phyloP scores from a whole-genome alignment of 331 rosid genomes.

The Rosa hybrid region DNA sequence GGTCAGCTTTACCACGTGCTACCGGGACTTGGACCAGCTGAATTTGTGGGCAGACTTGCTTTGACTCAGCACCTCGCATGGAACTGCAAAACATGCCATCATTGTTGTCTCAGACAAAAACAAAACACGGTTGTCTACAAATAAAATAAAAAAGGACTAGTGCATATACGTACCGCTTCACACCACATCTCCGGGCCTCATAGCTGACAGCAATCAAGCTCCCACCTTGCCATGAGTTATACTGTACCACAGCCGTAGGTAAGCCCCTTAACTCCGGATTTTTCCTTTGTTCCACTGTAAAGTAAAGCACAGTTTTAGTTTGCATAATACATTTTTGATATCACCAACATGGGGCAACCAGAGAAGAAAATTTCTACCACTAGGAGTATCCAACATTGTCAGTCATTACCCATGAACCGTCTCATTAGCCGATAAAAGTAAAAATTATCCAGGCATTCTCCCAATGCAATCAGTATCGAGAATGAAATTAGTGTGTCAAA shows the following conservation, averaged over 20 bases:
- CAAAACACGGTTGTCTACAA: background rate
- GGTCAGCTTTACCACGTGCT: constrained; percentile 94
- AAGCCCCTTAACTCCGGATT: constrained; percentile 74
- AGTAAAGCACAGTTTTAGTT: background rate
- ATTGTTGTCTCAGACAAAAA: constrained; percentile 1
- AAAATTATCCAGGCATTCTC: background rate
- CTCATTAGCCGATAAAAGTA: background rate
- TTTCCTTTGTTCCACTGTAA: constrained; percentile 85
- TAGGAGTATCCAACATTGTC: background rate
- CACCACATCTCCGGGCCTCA: constrained; percentile 86
- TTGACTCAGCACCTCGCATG: constrained; percentile 96
- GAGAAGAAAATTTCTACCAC: background rate
- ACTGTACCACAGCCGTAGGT: constrained; percentile 89
- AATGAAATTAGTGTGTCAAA: background rate
- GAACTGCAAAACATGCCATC: constrained; percentile 52
- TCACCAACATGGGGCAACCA: background rate
- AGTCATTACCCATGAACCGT: background rate
- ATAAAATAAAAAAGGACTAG: background rate
- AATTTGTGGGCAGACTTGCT: constrained; percentile 76
- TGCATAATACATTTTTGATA: background rate
- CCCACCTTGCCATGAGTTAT: constrained; percentile 92
- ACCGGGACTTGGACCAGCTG: constrained; percentile 89
- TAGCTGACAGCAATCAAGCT: constrained; percentile 92
- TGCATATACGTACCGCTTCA: constrained; percentile 59
- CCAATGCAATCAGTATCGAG: background rate